Conservation (phyloP, 2,329 filamentous ascomycete genomes). For the Ustulina deusta region DNA sequence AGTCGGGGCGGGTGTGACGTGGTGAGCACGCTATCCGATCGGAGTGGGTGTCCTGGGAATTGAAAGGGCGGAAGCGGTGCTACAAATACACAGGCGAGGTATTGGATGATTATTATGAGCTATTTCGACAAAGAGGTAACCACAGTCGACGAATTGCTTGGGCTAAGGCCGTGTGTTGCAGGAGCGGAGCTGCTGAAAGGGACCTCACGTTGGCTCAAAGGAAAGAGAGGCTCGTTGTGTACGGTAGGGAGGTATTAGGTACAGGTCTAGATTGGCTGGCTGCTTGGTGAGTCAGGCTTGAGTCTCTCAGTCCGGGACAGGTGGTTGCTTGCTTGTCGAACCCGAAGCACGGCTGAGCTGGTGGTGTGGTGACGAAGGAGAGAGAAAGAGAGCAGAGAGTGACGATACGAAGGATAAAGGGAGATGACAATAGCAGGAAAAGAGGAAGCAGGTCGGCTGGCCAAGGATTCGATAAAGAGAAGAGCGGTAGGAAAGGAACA, state of each 20-base stretch:
- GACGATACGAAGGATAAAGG: slow-evolving; percentile 52
- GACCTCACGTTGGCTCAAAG: slow-evolving; percentile 46
- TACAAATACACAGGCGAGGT: slow-evolving; percentile 37
- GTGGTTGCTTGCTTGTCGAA: slow-evolving; percentile 39
- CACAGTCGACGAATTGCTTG: slow-evolving; percentile 40
- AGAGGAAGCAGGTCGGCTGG: slow-evolving; percentile 42
- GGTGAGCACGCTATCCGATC: slow-evolving; percentile 45
- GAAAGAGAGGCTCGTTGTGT: slow-evolving; percentile 43
- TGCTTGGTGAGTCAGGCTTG: slow-evolving; percentile 41
- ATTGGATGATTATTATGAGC: slow-evolving; percentile 43
- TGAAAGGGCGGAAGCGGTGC: slow-evolving; percentile 38
- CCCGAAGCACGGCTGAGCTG: slow-evolving; percentile 46
- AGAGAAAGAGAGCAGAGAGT: slow-evolving; percentile 51
- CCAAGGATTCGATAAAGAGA: slow-evolving; percentile 48
- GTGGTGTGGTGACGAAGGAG: slow-evolving; percentile 41
- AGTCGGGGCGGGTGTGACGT: slow-evolving; percentile 51
- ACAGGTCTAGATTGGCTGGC: slow-evolving; percentile 41
- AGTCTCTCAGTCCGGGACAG: slow-evolving; percentile 46
- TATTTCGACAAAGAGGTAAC: slow-evolving; percentile 46
- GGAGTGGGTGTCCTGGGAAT: slow-evolving; percentile 39
- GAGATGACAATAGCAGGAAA: slow-evolving; percentile 40
- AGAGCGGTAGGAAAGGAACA: slow-evolving; percentile 48
- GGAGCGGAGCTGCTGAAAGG: slow-evolving; percentile 46
- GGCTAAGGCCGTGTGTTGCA: slow-evolving; percentile 42
- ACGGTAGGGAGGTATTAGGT: slow-evolving; percentile 45